These are phyloP conservation scores for Fusarium dlaminii DNA, from an alignment of 2,329 filamentous ascomycete species.

Conservation along the genomic window DNA sequence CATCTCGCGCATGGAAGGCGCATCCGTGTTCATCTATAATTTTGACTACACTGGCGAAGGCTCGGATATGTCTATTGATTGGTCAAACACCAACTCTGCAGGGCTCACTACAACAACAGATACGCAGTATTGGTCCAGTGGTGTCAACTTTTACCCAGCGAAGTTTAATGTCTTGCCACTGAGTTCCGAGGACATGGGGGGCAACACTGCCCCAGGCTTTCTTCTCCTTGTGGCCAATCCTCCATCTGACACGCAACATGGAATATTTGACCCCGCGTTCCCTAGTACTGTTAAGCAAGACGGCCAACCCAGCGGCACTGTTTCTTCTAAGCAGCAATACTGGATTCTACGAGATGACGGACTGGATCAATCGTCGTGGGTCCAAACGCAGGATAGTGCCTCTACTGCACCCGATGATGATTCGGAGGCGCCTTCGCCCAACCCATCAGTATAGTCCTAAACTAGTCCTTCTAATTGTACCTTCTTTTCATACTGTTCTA, in stretches of 20 bases:
- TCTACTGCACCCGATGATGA: background rate
- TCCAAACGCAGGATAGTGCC: background rate
- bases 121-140: background rate
- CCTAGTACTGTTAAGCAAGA: too few species aligned
- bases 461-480: background rate
- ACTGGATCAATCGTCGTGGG: background rate
- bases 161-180: background rate
- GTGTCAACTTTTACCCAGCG: too few species aligned
- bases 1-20: background rate
- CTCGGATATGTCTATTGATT: too few species aligned
- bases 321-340: background rate
- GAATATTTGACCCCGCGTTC: too few species aligned
- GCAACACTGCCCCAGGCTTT: background rate
- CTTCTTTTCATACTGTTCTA: background rate
- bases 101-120: background rate
- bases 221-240: background rate
- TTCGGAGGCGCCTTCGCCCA: background rate
- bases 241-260: background rate
- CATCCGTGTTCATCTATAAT: background rate
- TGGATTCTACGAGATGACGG: background rate
- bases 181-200: background rate
- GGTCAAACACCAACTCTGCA: too few species aligned
- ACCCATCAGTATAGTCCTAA: background rate
- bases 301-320: too few species aligned
- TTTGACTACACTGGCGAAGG: too few species aligned